A percentile compares a stretch with the other conserved stretches of the same genome.
Evolutionary conservation across 768 basidiomycete species (phyloP).

Genomic region (Lactarius vividus): DNA sequence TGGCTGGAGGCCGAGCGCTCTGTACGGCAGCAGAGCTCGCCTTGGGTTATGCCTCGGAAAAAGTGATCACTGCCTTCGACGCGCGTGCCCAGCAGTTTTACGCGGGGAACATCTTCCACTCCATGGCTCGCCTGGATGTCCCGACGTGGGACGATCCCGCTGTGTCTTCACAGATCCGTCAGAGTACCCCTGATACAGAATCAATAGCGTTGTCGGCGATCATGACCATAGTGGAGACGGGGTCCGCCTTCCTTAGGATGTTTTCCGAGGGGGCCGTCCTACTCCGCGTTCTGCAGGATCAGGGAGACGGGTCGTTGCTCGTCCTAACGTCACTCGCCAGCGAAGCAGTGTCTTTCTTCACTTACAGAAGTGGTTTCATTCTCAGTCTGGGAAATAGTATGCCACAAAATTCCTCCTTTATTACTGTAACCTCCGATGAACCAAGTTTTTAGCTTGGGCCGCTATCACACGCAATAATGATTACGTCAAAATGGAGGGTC

Average conservation of each 20-base stretch:
- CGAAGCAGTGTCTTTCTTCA: slow-evolving; percentile 44
- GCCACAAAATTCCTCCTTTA: not conserved
- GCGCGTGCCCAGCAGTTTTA: slow-evolving; percentile 58
- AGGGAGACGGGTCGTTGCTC: slow-evolving; percentile 61
- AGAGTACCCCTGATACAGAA: slow-evolving; percentile 32
- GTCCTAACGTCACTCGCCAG: slow-evolving; percentile 54
- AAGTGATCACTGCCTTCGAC: slow-evolving; percentile 50
- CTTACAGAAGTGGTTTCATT: not conserved
- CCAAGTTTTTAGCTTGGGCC: slow-evolving; percentile 52
- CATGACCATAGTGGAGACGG: slow-evolving; percentile 39
- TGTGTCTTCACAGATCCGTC: slow-evolving; percentile 57
- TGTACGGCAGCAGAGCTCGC: slow-evolving; percentile 50
- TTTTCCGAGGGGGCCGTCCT: slow-evolving; percentile 62
- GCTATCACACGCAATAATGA: slow-evolving; percentile 64
- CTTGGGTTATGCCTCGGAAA: slow-evolving; percentile 40
- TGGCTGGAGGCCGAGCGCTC: slow-evolving; percentile 48
- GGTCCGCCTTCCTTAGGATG: slow-evolving; percentile 48
- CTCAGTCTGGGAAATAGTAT: slow-evolving; percentile 12
- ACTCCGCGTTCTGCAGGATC: slow-evolving; percentile 51
- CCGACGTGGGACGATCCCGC: slow-evolving; percentile 71
- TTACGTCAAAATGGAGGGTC: slow-evolving; percentile 63
- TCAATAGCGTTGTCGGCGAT: slow-evolving; percentile 65
- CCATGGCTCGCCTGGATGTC: slow-evolving; percentile 69
- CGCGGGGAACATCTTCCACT: slow-evolving; percentile 59
- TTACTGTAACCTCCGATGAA: not conserved